phyloP scores from a whole-genome alignment of 345 rosid species.

The Excoecaria agallocha region DNA sequence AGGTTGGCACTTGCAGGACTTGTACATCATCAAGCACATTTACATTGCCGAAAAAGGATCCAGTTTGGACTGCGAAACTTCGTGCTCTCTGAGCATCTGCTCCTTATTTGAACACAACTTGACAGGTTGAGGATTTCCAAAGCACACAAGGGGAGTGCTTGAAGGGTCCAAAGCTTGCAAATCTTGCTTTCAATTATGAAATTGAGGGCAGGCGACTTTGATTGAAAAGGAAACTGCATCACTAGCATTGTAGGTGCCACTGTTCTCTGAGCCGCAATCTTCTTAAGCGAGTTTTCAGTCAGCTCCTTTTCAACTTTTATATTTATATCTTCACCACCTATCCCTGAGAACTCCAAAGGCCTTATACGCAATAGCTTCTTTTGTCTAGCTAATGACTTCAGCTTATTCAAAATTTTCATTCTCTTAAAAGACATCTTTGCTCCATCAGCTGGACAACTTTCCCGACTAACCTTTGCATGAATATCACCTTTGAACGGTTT shows the following conservation, averaged over 20 bases:
- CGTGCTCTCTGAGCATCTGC: not conserved
- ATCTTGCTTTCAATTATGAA: slow-evolving; percentile 4
- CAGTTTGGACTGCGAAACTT: not conserved
- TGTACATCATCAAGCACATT: not conserved
- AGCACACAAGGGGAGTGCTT: not conserved
- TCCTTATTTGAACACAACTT: not conserved
- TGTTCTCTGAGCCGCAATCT: not conserved
- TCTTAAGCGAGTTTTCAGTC: not conserved
- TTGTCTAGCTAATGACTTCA: too few species aligned
- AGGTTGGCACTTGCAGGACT: not conserved
- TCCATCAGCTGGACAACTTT: too few species aligned
- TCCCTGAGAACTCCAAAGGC: not conserved
- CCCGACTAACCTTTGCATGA: too few species aligned
- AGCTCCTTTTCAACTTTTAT: not conserved
- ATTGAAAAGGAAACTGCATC: slow-evolving; percentile 8
- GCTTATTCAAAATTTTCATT: too few species aligned
- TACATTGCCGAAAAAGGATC: not conserved
- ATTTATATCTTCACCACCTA: not conserved
- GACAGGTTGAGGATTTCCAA: slow-evolving; percentile 8
- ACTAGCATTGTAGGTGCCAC: slow-evolving; percentile 1
- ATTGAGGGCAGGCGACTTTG: not conserved
- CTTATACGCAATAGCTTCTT: too few species aligned
- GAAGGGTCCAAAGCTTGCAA: slow-evolving; percentile 3
- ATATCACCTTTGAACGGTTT: not conserved
- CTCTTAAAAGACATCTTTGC: too few species aligned